phyloP scores from a whole-genome alignment of 768 basidiomycete genomes.

The Exidia glandulosa region DNA sequence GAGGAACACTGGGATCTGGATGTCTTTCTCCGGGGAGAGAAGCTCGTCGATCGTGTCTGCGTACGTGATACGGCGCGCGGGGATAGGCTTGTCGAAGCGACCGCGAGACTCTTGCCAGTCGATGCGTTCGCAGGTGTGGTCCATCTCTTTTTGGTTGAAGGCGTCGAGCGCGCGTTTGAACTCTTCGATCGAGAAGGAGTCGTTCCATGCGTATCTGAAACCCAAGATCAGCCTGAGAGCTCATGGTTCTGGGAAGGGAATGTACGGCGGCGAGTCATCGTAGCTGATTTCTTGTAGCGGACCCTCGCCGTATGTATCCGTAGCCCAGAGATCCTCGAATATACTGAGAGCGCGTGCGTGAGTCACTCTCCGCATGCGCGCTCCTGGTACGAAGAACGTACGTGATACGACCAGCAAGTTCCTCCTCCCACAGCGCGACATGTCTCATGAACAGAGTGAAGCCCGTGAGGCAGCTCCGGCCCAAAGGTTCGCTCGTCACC shows the following conservation, averaged over 20 bases:
- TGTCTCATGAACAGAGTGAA: constrained; percentile 7
- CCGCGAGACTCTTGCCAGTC: no score
- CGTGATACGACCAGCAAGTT: constrained; percentile 1
- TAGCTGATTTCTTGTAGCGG: not conserved
- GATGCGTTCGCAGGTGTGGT: no score
- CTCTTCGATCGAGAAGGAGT: not conserved
- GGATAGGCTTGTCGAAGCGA: no score
- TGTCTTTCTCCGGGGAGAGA: not conserved
- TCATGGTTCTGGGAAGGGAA: not conserved
- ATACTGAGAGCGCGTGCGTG: not conserved
- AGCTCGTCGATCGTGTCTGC: not conserved
- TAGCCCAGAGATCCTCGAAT: not conserved
- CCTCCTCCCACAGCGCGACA: constrained; percentile 8
- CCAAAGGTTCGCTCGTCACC: constrained; percentile 1
- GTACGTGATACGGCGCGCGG: not conserved
- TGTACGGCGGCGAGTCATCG: constrained; percentile 3
- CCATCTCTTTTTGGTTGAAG: constrained; percentile 1
- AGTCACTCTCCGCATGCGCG: not conserved
- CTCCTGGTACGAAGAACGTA: not conserved
- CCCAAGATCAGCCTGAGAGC: no score
- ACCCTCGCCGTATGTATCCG: not conserved
- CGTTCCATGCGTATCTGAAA: constrained; percentile 7
- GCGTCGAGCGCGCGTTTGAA: not conserved
- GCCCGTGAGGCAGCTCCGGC: constrained; percentile 6
- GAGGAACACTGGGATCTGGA: not conserved